Evolutionary conservation across 2,329 filamentous ascomycete genomes (phyloP).

Genomic region (Penicillium sp.): DNA sequence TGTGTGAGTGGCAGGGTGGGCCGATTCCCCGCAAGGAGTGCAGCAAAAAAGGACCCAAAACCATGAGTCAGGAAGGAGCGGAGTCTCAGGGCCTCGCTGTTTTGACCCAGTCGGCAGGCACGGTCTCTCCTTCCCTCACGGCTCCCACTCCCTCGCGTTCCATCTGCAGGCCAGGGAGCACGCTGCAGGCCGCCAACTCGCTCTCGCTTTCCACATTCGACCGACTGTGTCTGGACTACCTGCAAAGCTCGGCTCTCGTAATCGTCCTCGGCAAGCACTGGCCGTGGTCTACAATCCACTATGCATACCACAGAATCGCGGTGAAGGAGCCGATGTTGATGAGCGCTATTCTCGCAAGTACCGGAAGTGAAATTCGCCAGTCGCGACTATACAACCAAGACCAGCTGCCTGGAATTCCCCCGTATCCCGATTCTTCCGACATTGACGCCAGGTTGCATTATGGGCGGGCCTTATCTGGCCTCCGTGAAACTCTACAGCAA

Average conservation of each 20-base stretch:
- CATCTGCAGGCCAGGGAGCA: constrained; percentile 8
- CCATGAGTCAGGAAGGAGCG: constrained; percentile 8
- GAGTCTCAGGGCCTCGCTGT: neutral
- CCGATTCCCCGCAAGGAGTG: constrained; percentile 27
- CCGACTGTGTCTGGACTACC: constrained; percentile 31
- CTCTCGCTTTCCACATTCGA: constrained; percentile 29
- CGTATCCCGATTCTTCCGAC: constrained; percentile 21
- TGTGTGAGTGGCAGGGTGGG: constrained; percentile 34
- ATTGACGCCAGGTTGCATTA: constrained; percentile 31
- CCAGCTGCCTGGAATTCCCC: neutral
- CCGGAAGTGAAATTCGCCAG: constrained; percentile 31
- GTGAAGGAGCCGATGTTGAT: constrained; percentile 36
- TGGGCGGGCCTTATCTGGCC: constrained; percentile 30
- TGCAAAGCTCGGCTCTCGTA: constrained; percentile 32
- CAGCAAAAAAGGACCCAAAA: constrained; percentile 1
- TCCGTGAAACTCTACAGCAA: constrained; percentile 30
- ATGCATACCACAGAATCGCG: constrained; percentile 33
- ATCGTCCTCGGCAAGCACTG: constrained; percentile 34
- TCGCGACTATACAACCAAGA: constrained; percentile 24
- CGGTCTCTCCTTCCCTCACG: neutral
- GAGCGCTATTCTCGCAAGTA: constrained; percentile 35
- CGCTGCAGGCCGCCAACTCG: constrained; percentile 32
- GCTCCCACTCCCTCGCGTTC: constrained; percentile 15
- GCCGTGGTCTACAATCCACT: constrained; percentile 35
- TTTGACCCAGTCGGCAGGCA: no score